Evolutionary conservation across 2,329 filamentous ascomycete genomes (phyloP).

Genomic region (Colletotrichum cereale): DNA sequence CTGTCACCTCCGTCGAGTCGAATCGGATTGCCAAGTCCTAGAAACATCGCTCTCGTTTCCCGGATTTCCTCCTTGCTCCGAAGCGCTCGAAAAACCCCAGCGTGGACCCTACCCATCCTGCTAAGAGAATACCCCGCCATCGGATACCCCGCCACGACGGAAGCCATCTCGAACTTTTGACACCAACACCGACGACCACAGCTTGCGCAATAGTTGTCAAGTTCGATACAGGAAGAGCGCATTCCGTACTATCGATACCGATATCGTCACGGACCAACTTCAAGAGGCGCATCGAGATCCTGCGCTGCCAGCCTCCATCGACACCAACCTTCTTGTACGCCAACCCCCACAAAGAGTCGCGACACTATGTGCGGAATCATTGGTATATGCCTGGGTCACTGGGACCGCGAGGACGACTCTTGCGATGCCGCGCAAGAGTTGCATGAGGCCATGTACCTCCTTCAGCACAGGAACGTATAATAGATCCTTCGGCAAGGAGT

Average conservation of each 20-base stretch:
- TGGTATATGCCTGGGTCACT: slow-evolving; percentile 30
- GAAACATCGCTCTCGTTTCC: neutral
- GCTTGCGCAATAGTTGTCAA: neutral
- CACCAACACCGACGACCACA: neutral
- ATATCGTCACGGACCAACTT: neutral
- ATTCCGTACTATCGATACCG: neutral
- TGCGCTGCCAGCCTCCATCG: neutral
- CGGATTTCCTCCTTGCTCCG: neutral
- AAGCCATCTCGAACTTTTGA: slow-evolving; percentile 24
- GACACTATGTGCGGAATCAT: slow-evolving; percentile 36
- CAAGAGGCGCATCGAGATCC: neutral
- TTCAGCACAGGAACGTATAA: slow-evolving; percentile 61
- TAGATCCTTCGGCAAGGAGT: slow-evolving; percentile 57
- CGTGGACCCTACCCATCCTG: slow-evolving; percentile 27
- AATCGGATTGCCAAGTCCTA: neutral
- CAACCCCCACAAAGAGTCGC: neutral
- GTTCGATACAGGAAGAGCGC: neutral
- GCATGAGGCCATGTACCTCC: slow-evolving; percentile 78
- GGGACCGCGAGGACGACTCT: slow-evolving; percentile 22
- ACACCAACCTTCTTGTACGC: neutral
- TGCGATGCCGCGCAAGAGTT: slow-evolving; percentile 70
- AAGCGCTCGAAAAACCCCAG: slow-evolving; percentile 8
- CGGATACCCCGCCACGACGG: slow-evolving; percentile 28
- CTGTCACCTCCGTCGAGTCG: slow-evolving; percentile 1
- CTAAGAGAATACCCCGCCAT: slow-evolving; percentile 32